Base-by-base conservation (phyloP, 164 flowering plant species). In the Aristolochia fimbriata region DNA sequence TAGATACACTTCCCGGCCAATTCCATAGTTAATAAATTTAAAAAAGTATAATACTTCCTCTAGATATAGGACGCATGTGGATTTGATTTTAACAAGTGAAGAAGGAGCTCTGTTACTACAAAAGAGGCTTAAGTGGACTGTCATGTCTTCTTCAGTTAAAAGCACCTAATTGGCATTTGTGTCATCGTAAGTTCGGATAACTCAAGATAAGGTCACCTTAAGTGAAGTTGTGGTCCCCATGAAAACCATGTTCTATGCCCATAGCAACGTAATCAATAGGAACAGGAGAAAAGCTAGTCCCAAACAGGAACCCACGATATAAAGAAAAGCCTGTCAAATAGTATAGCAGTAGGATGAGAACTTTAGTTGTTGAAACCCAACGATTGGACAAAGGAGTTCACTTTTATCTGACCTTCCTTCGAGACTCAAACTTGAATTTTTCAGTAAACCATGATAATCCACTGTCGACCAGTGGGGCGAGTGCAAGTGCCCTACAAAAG, bases 401-500 rank as follows among this genome's bases (percentile, higher is more conserved):
- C 4, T 20, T 7, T 19, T 14, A 24, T 1, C 56, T 16, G 60
- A 82, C 97, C 83, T 84, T 87, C 24, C 81, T 84, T 66, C 74
- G 83, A 52, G 95, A 81, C 60, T 81, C 70, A 63, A 90, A 85
- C 46, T 80, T 77, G 59, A 69, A 84, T 67, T 76, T 85, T 45
- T 27, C 49, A 17, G 95, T 82, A 68, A 90, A 85, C 97, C 97
- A 87, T 50, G 87, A 76, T 74, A 90, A 74, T 49, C 86, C 95
- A 68, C 69, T 77, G 61, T 80, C 90, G 0, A 87, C 97, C 50
- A 85, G 67, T 33, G 97, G 95, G 6, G 97, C 97, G 52, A 90
- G 83, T 46, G 92, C 95, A 48, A 90, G 78, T 52, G 97, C 95
- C 78, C 94, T 89, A 83, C 79, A 76, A 57, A 25, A 67, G 47